phyloP scores from a whole-genome alignment of 352 stramenopile species.

The Globisporangium nunn region DNA sequence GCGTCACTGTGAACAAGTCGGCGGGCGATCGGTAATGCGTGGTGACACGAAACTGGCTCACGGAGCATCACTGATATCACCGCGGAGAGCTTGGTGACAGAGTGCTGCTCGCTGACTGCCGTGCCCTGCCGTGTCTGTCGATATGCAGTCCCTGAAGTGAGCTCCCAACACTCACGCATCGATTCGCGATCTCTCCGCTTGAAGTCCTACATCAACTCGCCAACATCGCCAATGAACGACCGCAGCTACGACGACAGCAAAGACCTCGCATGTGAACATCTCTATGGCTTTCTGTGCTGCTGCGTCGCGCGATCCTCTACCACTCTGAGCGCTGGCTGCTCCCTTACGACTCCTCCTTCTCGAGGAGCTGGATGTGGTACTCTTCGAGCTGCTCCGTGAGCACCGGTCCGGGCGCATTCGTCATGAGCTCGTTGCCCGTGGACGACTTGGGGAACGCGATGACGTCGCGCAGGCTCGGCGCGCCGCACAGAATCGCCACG shows the following conservation, averaged over 20 bases:
- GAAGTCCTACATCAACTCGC: no score
- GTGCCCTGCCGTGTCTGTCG: no score
- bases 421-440: conserved; percentile 86
- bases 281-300: neutral
- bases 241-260: neutral
- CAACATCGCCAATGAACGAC: neutral
- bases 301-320: neutral
- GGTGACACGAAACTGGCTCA: conserved; percentile 1
- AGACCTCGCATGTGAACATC: neutral
- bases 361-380: conserved; percentile 64
- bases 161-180: no score
- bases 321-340: neutral
- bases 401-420: conserved; percentile 61
- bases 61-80: conserved; percentile 1
- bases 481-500: conserved; percentile 74
- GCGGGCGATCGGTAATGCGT: neutral
- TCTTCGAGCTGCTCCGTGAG: conserved; percentile 60
- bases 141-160: no score
- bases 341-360: conserved; percentile 8
- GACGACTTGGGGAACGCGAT: conserved; percentile 90
- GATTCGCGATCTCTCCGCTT: no score
- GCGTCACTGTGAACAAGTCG: neutral
- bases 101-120: no score
- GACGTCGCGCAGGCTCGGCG: conserved; percentile 76
- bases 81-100: neutral